Evolutionary conservation across 352 stramenopile species (phyloP), one percentile per base, ranked within the genome.

Genomic region (Pythium myriotylum): DNA sequence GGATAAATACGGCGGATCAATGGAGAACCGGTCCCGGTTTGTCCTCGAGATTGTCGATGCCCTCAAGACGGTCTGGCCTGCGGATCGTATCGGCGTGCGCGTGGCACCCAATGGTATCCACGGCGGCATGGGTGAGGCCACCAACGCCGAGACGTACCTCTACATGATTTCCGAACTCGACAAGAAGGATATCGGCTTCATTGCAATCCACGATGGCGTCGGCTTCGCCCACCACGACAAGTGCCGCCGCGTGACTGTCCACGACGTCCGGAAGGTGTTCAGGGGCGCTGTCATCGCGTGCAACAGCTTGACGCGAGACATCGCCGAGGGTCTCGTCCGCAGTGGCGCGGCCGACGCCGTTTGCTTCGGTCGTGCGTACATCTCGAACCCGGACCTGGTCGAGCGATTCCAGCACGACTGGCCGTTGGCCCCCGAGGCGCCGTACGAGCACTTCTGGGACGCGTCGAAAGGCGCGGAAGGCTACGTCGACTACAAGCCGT

Each of bases 1-100:
- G 0, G 86, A 94, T 70, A 42, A 76, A 40, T 95, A 94, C 53
- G 86, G 85, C 23, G 85, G 85, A 29, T 79, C 49, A 29, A 56
- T 83, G 17, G 83, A 92, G 54, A 92, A 91, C 57, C 77, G 85
- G n/a, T 51, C 64, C 24, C 67, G 74, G 19, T 75, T 93, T 24
- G 56, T 91, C 19, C 57, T 71, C 7, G 73, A 90, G 62, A 54
- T 78, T 52, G 10, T 92, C 67, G 64, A 85, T 59, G 67, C 69
- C 1, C 14, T 83, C 29, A 43, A 58, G 40, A 54, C 43, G 16
- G 45, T 52, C 43, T 53, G 37, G 29, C 47, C 54, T 14, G 29
- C 60, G 20, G 26, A 32, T 39, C 58, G 53, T 42, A 54, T 72
- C 50, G 59, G 37, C 4, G 49, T 57, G 22, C 52, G 42, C 14